Conservation (phyloP, 257 asterid species). For the Echites panduratus region DNA sequence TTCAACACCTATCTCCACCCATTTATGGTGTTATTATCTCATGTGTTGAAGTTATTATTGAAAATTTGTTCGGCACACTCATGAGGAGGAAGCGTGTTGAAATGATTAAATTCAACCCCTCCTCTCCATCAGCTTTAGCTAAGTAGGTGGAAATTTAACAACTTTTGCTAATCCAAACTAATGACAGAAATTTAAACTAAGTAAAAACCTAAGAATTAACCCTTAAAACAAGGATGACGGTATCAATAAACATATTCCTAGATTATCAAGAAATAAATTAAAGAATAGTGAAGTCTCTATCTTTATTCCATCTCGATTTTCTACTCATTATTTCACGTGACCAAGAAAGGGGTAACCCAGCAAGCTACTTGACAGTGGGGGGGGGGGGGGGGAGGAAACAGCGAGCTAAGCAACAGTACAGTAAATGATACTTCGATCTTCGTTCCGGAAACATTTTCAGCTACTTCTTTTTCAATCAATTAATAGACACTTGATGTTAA, state of each 20-base stretch:
- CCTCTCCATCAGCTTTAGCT: too few relatives aligned
- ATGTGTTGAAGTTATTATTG: too few relatives aligned
- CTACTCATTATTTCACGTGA: neutral
- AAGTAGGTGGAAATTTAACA: too few relatives aligned
- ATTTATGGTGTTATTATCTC: too few relatives aligned
- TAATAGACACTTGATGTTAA: neutral
- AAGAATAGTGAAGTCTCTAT: neutral
- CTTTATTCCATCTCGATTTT: neutral
- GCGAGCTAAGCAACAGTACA: neutral
- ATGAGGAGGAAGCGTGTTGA: too few relatives aligned
- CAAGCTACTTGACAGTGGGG: neutral
- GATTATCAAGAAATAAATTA: neutral
- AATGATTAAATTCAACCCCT: too few relatives aligned
- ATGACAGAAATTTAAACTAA: too few relatives aligned
- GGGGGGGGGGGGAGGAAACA: too few relatives aligned
- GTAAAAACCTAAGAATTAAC: neutral
- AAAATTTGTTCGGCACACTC: too few relatives aligned
- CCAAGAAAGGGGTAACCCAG: neutral
- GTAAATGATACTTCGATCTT: neutral
- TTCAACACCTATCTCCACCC: too few relatives aligned
- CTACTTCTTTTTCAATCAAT: neutral
- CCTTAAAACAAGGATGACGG: neutral
- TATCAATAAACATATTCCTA: neutral
- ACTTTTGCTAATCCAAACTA: too few relatives aligned
- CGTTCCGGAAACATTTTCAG: neutral